Evolutionary conservation across 305 asterid species (phyloP).

Genomic region (Lippia alba): DNA sequence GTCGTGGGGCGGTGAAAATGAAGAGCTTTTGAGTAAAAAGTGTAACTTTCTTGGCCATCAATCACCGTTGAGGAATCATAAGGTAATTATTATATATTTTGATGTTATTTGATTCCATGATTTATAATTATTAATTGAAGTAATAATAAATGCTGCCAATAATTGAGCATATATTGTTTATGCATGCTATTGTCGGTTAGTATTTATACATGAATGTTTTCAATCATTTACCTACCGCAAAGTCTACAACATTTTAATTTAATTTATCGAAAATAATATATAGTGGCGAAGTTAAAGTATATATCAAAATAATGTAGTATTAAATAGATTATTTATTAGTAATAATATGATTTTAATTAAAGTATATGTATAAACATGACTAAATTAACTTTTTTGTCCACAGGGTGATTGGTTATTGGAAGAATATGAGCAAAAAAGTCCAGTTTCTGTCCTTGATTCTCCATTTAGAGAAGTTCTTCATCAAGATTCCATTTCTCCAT

Average conservation of each 20-base stretch:
- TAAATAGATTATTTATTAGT: not conserved
- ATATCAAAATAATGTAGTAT: too few relatives aligned
- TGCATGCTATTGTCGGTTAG: constrained; percentile 4
- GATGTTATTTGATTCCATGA: not conserved
- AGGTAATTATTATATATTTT: constrained; percentile 43
- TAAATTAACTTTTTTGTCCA: not conserved
- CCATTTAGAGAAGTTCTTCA: constrained; percentile 53
- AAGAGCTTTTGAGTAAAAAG: not conserved
- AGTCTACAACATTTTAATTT: constrained; percentile 4
- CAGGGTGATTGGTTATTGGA: constrained; percentile 54
- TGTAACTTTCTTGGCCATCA: constrained; percentile 9
- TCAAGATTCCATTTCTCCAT: constrained; percentile 40
- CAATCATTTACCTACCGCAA: constrained; percentile 22
- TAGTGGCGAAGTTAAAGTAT: too few relatives aligned
- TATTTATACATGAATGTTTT: too few relatives aligned
- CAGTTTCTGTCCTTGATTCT: constrained; percentile 80
- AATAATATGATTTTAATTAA: not conserved
- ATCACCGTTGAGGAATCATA: constrained; percentile 39
- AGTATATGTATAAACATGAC: too few relatives aligned
- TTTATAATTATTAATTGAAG: constrained; percentile 12
- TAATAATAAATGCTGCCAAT: constrained; percentile 20
- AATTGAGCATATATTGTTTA: constrained; percentile 23
- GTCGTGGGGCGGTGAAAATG: constrained; percentile 41
- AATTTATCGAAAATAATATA: too few relatives aligned
- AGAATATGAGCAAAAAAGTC: constrained; percentile 73